Evolutionary conservation across 1,284 basidiomycete genomes (phyloP).

Genomic region (Trametes pubescens): DNA sequence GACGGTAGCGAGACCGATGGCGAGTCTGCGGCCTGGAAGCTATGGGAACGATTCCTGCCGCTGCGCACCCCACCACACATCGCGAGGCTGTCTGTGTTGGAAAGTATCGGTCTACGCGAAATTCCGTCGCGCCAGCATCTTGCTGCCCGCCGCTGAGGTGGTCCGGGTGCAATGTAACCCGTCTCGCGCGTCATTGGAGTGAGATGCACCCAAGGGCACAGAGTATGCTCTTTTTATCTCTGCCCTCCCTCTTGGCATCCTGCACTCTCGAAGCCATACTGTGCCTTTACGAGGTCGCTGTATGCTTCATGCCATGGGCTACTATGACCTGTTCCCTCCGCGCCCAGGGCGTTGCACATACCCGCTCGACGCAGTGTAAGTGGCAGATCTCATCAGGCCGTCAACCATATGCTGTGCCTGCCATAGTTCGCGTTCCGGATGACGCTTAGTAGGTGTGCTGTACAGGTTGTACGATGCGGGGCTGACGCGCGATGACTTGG

Average conservation of each 20-base stretch:
- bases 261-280: background rate
- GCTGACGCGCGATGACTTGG: background rate
- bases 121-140: background rate
- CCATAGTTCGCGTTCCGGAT: background rate
- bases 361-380: background rate
- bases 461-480: background rate
- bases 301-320: background rate
- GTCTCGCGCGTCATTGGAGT: background rate
- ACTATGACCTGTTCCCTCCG: background rate
- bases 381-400: constrained; percentile 16
- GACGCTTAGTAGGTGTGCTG: background rate
- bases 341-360: background rate
- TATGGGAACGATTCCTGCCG: constrained; percentile 5
- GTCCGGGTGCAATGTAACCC: background rate
- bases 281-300: background rate
- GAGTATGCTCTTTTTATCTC: background rate
- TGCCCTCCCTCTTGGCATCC: background rate
- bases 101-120: too few relatives aligned
- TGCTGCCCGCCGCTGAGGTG: background rate
- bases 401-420: constrained; percentile 1
- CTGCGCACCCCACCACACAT: background rate
- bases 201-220: background rate
- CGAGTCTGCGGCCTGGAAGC: background rate
- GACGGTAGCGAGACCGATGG: background rate
- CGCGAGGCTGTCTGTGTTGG: background rate